A percentile compares a stretch with the other conserved stretches of the same genome.
phyloP scores from a whole-genome alignment of 1,284 basidiomycete genomes.

The Rhodotorula sp. region DNA sequence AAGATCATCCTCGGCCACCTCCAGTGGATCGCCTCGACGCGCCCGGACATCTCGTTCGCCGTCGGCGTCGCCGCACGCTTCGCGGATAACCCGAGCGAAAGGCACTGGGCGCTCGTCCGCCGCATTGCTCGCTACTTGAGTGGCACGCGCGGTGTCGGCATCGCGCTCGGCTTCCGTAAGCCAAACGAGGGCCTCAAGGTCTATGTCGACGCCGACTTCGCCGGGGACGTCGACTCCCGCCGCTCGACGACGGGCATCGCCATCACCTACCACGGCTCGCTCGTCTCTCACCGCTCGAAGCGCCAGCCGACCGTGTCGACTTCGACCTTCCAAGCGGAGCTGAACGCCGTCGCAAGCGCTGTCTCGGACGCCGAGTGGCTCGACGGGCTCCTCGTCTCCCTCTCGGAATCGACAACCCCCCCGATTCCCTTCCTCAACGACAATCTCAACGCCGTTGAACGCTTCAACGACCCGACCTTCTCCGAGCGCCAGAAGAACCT shows the following conservation, averaged over 20 bases:
- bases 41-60: not conserved
- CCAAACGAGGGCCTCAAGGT: not conserved
- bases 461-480: not conserved
- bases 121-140: not conserved
- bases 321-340: conserved; percentile 32
- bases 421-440: conserved; percentile 6
- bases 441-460: not conserved
- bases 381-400: not conserved
- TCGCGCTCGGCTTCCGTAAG: not conserved
- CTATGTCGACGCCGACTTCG: conserved; percentile 30
- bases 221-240: conserved; percentile 15
- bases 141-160: not conserved
- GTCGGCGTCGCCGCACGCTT: not conserved
- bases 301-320: conserved; percentile 18
- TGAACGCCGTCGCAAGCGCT: conserved; percentile 14
- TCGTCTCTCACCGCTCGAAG: conserved; percentile 8
- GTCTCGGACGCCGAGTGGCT: not conserved
- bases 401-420: not conserved
- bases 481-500: conserved; percentile 10
- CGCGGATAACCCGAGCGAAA: not conserved
- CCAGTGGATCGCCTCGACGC: not conserved
- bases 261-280: conserved; percentile 8
- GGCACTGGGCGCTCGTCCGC: not conserved
- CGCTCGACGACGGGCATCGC: conserved; percentile 20
- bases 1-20: not conserved